Base-by-base conservation (phyloP, 2,329 filamentous ascomycete genomes). In the Colletotrichum simmondsii region DNA sequence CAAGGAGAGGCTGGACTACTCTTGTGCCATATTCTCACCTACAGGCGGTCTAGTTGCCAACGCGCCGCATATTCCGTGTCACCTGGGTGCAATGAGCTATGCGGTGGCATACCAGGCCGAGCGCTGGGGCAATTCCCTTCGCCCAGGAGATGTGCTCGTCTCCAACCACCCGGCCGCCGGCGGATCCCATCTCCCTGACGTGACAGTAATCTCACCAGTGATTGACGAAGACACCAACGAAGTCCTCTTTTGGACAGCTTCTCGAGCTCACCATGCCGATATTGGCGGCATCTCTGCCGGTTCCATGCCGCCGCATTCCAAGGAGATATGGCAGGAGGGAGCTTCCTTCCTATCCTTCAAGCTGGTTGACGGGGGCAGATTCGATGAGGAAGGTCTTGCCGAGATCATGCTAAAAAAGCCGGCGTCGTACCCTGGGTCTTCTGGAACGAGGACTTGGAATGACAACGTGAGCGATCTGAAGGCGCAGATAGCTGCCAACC, bases 101-200 rank as follows among this genome's bases (percentile, higher is more conserved):
- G 94, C 93, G 56, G 93, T 95, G 2, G 88, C 90, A 68, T 93
- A 93, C 64, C 94, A 95, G 81, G 92, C 93, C 4, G 87, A 93
- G 75, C 94, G 95, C 60, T 96, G 93, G 93, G 88, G 91, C 76
- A 93, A 93, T 1, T 93, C 92, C 74, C 83, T 97, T 49, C 91
- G 94, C 76, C 91, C 88, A 67, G 94, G 94, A 12, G 94, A 97
- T 79, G 94, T 96, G 0, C 88, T 97, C 26, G 92, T 95, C 1
- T 93, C 93, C 0, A 97, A 97, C 75, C 94, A 96, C 78, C 94
- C 94, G 1, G 94, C 94, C 78, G 95, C 92, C 75, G 94, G 94
- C 32, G 94, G 94, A 52, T 96, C 94, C 0, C 94, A 96, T 84
- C 84, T 96, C 35, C 94, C 93, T 0, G 94, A 96, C 78, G 93